These are phyloP conservation scores for Pichia insulana DNA, from an alignment of 805 yeast genomes.

Conservation along the genomic window DNA sequence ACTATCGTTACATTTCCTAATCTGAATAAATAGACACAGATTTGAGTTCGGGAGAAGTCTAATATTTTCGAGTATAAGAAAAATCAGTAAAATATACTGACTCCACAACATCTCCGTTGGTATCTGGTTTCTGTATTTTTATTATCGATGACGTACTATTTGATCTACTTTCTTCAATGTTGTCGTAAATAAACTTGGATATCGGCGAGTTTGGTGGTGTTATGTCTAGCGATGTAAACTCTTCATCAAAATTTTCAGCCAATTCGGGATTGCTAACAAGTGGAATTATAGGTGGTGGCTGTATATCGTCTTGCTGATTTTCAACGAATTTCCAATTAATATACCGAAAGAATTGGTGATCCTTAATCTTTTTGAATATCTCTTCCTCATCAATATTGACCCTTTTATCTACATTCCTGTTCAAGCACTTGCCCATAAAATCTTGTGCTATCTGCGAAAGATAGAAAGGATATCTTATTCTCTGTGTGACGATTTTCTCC, in stretches of 20 bases:
- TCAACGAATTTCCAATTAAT: slow-evolving; percentile 59
- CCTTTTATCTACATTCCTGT: slow-evolving; percentile 64
- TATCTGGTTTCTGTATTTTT: slow-evolving; percentile 24
- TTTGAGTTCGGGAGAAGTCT: background rate
- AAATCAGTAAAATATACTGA: slow-evolving; percentile 28
- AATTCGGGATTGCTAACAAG: slow-evolving; percentile 68
- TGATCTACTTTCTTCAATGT: slow-evolving; percentile 24
- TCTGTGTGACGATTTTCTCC: slow-evolving; percentile 65
- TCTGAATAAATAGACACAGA: too few species aligned
- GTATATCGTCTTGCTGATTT: slow-evolving; percentile 35
- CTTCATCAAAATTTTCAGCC: slow-evolving; percentile 79
- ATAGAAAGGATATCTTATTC: slow-evolving; percentile 63
- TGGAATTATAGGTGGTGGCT: slow-evolving; percentile 84
- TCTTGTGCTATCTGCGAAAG: slow-evolving; percentile 76
- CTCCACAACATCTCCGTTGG: slow-evolving; percentile 20
- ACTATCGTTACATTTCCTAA: slow-evolving; percentile 38
- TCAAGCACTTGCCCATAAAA: slow-evolving; percentile 51
- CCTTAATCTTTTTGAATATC: slow-evolving; percentile 40
- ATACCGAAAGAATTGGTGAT: slow-evolving; percentile 70
- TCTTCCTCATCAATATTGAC: slow-evolving; percentile 43
- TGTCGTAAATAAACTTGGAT: slow-evolving; percentile 19
- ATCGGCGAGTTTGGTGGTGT: slow-evolving; percentile 31
- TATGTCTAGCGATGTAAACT: slow-evolving; percentile 64
- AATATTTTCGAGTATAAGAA: slow-evolving; percentile 23
- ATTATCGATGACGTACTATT: slow-evolving; percentile 26